Evolutionary conservation across 805 yeast genomes (phyloP), one percentile per base, ranked within the genome.

Genomic region (Ogataea pilisensis): DNA sequence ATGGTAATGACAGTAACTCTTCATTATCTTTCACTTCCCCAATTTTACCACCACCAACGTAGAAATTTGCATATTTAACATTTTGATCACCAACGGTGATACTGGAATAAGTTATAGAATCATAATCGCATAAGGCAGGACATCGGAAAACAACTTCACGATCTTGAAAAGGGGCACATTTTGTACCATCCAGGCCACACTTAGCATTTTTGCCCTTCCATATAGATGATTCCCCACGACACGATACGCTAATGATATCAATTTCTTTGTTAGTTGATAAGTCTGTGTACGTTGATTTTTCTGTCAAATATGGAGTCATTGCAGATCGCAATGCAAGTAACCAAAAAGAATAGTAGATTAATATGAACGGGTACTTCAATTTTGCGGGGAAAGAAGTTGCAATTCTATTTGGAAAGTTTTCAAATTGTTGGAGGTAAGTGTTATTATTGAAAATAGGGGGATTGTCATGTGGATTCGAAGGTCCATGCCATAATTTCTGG

Each of bases 81-180:
- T 76, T 63, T 40, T 76, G 65, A 38, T 72, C 72, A 0, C 96
- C 97, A 0, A 87, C 86, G 0, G 90, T 81, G 9, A 82, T 65
- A 14, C 82, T 76, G 2, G 89, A 77, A 58, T 80, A 90, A 0
- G 87, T 74, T 80, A 85, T 78, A 28, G 89, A 80, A 25, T 78
- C 85, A 26, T 82, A 65, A 49, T 82, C 88, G 63, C 98, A 90
- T 26, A 89, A 65, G 0, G 96, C 95, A 0, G 96, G 96, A 60
- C 98, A 90, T 49, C 88, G 69, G 54, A 89, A 70, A 4, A 73
- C 60, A 21, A 82, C 70, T 17, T 73, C 74, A 13, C 65, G 55
- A 22, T 66, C 60, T 3, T 56, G 63, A 34, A 72, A 63, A 0
- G 78, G 73, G 1, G 57, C 62, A 61, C 96, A 88, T 7, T 65